Conservation (phyloP, 768 basidiomycete species). For the Kwoniella europaea region DNA sequence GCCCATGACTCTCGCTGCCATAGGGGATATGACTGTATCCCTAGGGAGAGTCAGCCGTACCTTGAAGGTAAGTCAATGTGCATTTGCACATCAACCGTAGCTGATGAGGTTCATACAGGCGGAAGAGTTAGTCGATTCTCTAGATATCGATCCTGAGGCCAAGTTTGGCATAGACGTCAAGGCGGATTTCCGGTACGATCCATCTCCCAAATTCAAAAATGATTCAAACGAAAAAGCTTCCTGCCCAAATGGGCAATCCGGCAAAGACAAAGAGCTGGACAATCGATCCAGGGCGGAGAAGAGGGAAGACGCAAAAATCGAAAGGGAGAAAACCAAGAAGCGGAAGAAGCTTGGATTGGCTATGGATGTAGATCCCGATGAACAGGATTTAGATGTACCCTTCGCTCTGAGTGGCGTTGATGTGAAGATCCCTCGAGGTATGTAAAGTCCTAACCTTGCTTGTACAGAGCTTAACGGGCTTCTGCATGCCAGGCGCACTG, state of each 20-base stretch:
- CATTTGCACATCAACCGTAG: neutral
- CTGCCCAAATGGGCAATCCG: neutral
- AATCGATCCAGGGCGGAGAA: neutral
- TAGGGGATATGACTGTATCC: neutral
- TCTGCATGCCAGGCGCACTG: conserved; percentile 34
- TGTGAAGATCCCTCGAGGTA: conserved; percentile 60
- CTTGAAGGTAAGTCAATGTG: neutral
- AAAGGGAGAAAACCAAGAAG: conserved; percentile 16
- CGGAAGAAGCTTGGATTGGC: conserved; percentile 9
- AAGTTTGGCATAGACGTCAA: conserved; percentile 62
- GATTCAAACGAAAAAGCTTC: conserved; percentile 9
- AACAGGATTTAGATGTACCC: conserved; percentile 53
- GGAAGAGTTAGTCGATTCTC: conserved; percentile 46
- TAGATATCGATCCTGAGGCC: conserved; percentile 61
- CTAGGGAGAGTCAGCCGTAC: neutral
- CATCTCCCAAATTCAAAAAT: conserved; percentile 6
- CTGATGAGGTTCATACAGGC: neutral
- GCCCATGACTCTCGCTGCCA: conserved; percentile 6
- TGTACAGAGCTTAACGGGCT: neutral
- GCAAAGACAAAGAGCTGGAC: neutral
- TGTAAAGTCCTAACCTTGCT: neutral
- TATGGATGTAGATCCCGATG: conserved; percentile 17
- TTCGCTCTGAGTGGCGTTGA: conserved; percentile 65
- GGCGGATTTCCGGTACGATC: conserved; percentile 53
- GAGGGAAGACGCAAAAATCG: conserved; percentile 20